Percentiles rank a stretch among this genome's conserved stretches.
These are phyloP conservation scores for Ceratocystis huliohia DNA, from an alignment of 2,329 filamentous ascomycete species.

Conservation along the genomic window DNA sequence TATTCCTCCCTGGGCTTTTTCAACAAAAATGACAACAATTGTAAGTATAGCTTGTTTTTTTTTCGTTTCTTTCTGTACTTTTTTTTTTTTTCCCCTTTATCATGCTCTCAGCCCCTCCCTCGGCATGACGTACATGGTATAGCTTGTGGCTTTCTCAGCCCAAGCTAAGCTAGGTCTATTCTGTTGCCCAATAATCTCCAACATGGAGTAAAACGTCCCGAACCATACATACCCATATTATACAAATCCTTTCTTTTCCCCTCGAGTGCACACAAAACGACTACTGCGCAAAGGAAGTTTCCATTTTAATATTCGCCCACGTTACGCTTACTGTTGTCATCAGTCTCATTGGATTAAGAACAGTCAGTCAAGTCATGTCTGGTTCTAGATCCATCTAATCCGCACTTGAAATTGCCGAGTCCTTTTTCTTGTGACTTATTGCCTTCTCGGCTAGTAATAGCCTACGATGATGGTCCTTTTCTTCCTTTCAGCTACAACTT, in stretches of 20 bases:
- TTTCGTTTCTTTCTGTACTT: not conserved
- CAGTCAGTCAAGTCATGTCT: not conserved
- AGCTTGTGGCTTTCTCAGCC: not conserved
- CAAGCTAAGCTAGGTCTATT: not conserved
- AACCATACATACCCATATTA: not conserved
- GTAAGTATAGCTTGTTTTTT: not conserved
- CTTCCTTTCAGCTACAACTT: not conserved
- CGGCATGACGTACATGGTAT: not conserved
- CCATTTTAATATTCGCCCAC: not conserved
- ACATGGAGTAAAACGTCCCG: not conserved
- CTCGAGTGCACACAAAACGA: not conserved
- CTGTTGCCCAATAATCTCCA: slow-evolving; percentile 5
- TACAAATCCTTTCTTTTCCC: not conserved
- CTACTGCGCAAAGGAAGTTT: not conserved
- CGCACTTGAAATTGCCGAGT: not conserved
- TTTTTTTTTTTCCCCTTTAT: not conserved
- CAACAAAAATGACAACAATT: not conserved
- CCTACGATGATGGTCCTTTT: not conserved
- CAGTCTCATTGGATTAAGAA: not conserved
- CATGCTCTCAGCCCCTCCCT: not conserved
- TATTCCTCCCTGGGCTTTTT: not conserved
- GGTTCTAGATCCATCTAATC: not conserved
- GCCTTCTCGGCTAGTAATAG: not conserved
- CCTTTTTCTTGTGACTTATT: not conserved
- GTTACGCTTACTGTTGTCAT: not conserved